phyloP scores from a whole-genome alignment of 2,329 filamentous ascomycete genomes.

The Pseudogymnoascus sp. region DNA sequence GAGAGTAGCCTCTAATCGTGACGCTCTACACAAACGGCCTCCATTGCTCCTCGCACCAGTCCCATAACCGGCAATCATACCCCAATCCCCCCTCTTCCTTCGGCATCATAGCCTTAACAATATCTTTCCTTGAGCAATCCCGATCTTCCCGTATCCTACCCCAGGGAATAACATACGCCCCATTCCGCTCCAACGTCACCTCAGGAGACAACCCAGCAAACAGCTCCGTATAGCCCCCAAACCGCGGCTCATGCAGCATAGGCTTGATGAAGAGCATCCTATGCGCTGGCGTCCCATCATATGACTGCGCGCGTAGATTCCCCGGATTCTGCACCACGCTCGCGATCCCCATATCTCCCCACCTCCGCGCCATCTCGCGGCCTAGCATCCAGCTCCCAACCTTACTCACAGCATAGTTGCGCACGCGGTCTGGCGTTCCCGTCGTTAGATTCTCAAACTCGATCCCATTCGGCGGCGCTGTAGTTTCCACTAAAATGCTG shows the following conservation, averaged over 20 bases:
- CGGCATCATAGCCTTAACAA: conserved; percentile 15
- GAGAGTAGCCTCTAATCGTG: not conserved
- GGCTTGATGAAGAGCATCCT: conserved; percentile 9
- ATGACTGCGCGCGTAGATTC: conserved; percentile 14
- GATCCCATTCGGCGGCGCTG: conserved; percentile 12
- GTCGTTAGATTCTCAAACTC: conserved; percentile 11
- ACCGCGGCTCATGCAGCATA: conserved; percentile 15
- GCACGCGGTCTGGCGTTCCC: not conserved
- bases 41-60: conserved; percentile 20
- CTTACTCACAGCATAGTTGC: conserved; percentile 19
- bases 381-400: conserved; percentile 18
- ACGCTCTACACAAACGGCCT: not conserved
- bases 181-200: conserved; percentile 15
- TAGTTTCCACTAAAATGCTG: conserved; percentile 16
- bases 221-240: conserved; percentile 20
- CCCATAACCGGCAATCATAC: conserved; percentile 18
- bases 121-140: conserved; percentile 15
- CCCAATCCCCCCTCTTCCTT: conserved; percentile 20
- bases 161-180: conserved; percentile 22
- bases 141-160: conserved; percentile 33
- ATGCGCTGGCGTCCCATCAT: conserved; percentile 5
- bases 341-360: conserved; percentile 12
- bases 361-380: conserved; percentile 11
- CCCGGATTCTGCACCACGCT: conserved; percentile 16
- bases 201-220: conserved; percentile 17